Evolutionary conservation across 805 yeast genomes (phyloP), one percentile per base, ranked within the genome.

Genomic region (Blastobotrys peoriensis): DNA sequence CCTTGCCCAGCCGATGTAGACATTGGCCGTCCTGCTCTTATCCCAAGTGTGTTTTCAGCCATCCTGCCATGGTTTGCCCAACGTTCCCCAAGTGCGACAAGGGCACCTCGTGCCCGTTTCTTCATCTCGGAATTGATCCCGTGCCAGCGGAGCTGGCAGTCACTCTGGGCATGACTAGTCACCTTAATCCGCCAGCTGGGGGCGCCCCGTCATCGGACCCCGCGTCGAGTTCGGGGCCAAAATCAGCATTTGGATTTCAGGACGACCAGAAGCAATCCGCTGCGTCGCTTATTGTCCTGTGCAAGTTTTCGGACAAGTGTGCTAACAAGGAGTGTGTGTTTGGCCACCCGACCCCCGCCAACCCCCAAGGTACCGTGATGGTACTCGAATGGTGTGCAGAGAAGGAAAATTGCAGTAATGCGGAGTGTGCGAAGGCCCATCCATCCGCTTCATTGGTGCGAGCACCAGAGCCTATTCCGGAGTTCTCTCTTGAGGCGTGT

Each of bases 271-370:
- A 33, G 84, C 80, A 59, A 3, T 45, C 40, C 2, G 18, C 10
- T 21, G 34, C 33, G 33, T 44, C 48, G 8, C 10, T 21, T 4
- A 35, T 52, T 15, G 33, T 39, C 76, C 58, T 82, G 30, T 88
- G 96, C 69, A 84, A 83, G 60, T 88, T 77, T 63, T 93, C 91
- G 40, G 69, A 73, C 19, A 63, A 77, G 33, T 88, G 96, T 65
- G 70, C 85, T 19, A 85, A 84, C 57, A 86, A 79, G 49, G 66
- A 77, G 50, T 88, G 96, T 68, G 86, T 88, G 22, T 86, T 81
- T 67, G 96, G 88, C 20, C 96, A 88, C 60, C 96, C 97, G 37
- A 86, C 95, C 0, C 93, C 94, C 1, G 83, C 86, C 15, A 86
- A 83, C 65, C 76, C 73, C 50, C 79, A 75, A 49, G 87, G 88